Evolutionary conservation across 2,329 filamentous ascomycete genomes (phyloP).

Genomic region (Fusarium tricinctum): DNA sequence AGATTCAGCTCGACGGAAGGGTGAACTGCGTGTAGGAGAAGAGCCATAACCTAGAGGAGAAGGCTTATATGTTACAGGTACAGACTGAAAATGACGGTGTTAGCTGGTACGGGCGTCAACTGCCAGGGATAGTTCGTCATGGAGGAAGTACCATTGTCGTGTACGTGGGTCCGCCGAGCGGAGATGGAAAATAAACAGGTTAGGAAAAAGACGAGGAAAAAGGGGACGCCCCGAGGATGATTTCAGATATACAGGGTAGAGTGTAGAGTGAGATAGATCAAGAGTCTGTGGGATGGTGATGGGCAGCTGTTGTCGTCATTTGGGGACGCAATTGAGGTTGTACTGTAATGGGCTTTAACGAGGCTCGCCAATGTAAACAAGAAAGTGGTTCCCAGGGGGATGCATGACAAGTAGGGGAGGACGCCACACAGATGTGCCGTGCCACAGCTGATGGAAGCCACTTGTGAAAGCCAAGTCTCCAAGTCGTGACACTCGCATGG

Average conservation of each 20-base stretch:
- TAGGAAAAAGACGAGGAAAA: constrained; percentile 19
- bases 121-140: constrained; percentile 47
- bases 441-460: constrained; percentile 26
- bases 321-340: constrained; percentile 34
- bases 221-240: constrained; percentile 13
- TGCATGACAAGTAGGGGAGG: constrained; percentile 22
- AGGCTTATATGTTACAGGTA: constrained; percentile 74
- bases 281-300: constrained; percentile 24
- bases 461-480: constrained; percentile 30
- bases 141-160: constrained; percentile 53
- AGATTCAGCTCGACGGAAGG: constrained; percentile 73
- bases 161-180: constrained; percentile 48
- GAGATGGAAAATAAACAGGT: constrained; percentile 43
- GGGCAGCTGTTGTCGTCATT: constrained; percentile 38
- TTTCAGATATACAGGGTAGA: constrained; percentile 1
- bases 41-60: constrained; percentile 80
- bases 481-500: constrained; percentile 44
- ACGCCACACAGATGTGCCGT: constrained; percentile 22
- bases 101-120: constrained; percentile 47
- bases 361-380: constrained; percentile 47
- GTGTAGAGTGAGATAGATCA: constrained; percentile 14
- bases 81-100: constrained; percentile 60
- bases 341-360: constrained; percentile 24
- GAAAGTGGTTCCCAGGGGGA: constrained; percentile 46
- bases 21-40: constrained; percentile 70